A percentile compares a stretch with the other conserved stretches of the same genome.
These are phyloP conservation scores for Salvia hispanica DNA, from an alignment of 257 asterid species.

Conservation along the genomic window DNA sequence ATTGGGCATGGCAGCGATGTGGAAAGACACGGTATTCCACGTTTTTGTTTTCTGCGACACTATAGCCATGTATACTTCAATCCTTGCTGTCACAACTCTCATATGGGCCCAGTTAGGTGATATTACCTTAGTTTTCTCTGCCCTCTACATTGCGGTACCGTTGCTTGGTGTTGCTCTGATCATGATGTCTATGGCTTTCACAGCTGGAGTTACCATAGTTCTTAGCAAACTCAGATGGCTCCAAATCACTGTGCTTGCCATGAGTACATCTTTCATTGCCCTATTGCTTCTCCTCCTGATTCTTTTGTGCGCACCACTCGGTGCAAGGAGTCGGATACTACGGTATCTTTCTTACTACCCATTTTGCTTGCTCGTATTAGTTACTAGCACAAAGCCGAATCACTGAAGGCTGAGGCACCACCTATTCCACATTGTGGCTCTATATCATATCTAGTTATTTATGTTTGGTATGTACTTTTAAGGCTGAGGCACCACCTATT, in stretches of 20 bases:
- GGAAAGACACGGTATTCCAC: slow-evolving; percentile 33
- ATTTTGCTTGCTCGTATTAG: neutral
- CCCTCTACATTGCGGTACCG: slow-evolving; percentile 24
- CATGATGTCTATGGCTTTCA: slow-evolving; percentile 49
- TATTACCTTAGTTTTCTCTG: slow-evolving; percentile 11
- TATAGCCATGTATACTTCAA: slow-evolving; percentile 43
- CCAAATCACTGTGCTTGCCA: slow-evolving; percentile 21
- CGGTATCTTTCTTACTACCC: slow-evolving; percentile 8
- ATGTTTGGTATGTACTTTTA: no score
- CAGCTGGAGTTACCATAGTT: slow-evolving; percentile 37
- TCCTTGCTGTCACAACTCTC: slow-evolving; percentile 37
- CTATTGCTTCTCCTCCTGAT: neutral
- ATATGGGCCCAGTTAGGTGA: slow-evolving; percentile 49
- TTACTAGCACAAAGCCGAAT: neutral
- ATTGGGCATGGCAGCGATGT: slow-evolving; percentile 45
- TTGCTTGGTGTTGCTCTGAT: slow-evolving; percentile 25
- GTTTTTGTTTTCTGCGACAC: slow-evolving; percentile 40
- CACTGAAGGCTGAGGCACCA: no score
- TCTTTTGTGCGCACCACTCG: neutral
- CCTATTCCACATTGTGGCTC: no score
- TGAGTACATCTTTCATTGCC: neutral
- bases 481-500: no score
- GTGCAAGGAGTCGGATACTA: neutral
- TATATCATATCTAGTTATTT: no score
- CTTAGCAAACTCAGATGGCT: slow-evolving; percentile 46